Conservation (phyloP, 2,329 filamentous ascomycete genomes). For the Helotiales sp. region DNA sequence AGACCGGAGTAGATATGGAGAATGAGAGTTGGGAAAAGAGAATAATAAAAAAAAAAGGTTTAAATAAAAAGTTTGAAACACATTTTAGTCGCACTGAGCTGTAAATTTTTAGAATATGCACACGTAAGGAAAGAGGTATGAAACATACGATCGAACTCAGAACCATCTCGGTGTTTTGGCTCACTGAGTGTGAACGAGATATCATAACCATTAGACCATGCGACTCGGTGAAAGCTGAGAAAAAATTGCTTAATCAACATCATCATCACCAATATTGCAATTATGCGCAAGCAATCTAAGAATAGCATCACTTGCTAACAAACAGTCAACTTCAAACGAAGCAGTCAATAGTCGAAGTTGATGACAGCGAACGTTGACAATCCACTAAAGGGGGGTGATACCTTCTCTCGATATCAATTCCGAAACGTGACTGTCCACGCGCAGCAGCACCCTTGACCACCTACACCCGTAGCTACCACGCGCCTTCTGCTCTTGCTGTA, state of each 20-base stretch:
- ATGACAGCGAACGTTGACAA: not conserved
- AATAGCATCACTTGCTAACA: slow-evolving; percentile 1
- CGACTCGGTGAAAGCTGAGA: slow-evolving; percentile 20
- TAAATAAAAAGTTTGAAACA: no score
- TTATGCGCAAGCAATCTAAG: not conserved
- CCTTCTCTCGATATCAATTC: not conserved
- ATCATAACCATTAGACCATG: slow-evolving; percentile 37
- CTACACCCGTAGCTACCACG: no score
- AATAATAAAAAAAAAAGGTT: no score
- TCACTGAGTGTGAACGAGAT: slow-evolving; percentile 34
- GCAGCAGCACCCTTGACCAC: not conserved
- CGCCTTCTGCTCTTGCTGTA: not conserved
- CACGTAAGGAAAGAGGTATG: no score
- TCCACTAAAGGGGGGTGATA: not conserved
- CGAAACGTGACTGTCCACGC: slow-evolving; percentile 1
- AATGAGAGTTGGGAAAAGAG: no score
- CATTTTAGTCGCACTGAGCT: not conserved
- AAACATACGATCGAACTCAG: slow-evolving; percentile 38
- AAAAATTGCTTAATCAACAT: slow-evolving; percentile 1
- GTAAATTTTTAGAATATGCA: no score
- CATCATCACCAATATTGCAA: not conserved
- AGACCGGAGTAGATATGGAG: no score
- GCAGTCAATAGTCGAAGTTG: slow-evolving; percentile 5
- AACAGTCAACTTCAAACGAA: slow-evolving; percentile 13
- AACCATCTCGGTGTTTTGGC: slow-evolving; percentile 36